Percentiles rank a stretch among this genome's conserved stretches.
phyloP scores from a whole-genome alignment of 495 filamentous ascomycete species.

The Neurospora sp. region DNA sequence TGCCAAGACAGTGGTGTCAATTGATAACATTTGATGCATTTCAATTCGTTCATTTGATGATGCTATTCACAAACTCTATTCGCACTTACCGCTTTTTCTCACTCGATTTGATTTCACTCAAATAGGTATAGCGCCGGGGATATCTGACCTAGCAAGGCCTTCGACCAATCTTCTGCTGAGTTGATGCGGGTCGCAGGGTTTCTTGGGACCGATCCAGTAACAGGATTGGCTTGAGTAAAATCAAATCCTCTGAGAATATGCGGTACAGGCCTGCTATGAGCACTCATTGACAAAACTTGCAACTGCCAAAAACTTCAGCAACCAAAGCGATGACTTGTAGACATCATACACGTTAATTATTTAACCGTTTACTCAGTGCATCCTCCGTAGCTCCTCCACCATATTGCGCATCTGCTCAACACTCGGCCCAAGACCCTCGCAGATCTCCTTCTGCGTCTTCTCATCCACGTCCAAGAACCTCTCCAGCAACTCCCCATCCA shows the following conservation, averaged over 20 bases:
- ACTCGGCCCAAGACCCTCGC: slow-evolving; percentile 46
- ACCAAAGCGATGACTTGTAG: not conserved
- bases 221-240: too few species aligned
- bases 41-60: not conserved
- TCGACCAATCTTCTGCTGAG: too few species aligned
- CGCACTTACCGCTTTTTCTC: too few species aligned
- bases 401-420: slow-evolving; percentile 64
- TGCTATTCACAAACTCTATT: not conserved
- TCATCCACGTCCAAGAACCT: slow-evolving; percentile 63
- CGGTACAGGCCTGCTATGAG: not conserved
- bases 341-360: not conserved
- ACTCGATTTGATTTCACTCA: too few species aligned
- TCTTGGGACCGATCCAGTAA: too few species aligned
- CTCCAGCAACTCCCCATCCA: slow-evolving; percentile 89
- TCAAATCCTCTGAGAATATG: too few species aligned
- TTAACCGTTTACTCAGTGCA: slow-evolving; percentile 41
- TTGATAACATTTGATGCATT: not conserved
- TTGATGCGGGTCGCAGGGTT: too few species aligned
- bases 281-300: not conserved
- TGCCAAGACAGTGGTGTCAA: not conserved
- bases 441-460: slow-evolving; percentile 55
- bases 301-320: not conserved
- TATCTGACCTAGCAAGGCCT: too few species aligned
- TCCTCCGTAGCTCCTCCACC: slow-evolving; percentile 62
- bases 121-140: too few species aligned